Conservation (phyloP, 2,329 filamentous ascomycete species). For the Helotiales sp. region DNA sequence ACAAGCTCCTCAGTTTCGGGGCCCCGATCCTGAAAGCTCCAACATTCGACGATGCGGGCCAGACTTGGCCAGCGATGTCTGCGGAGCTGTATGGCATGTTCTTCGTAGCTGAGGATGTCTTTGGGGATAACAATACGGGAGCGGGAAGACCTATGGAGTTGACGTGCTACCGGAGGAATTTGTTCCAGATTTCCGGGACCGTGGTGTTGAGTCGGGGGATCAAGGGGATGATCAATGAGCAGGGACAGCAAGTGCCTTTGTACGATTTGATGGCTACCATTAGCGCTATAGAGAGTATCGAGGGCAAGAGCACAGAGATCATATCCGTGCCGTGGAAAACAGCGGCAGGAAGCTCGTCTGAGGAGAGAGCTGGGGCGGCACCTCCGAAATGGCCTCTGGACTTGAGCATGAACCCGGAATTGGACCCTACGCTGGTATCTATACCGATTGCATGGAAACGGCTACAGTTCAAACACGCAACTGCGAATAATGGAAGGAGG, state of each 20-base stretch:
- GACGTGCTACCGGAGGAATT: constrained; percentile 92
- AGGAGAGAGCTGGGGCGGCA: constrained; percentile 51
- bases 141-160: constrained; percentile 74
- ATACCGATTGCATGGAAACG: constrained; percentile 92
- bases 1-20: constrained; percentile 77
- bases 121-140: constrained; percentile 53
- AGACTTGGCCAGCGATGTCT: constrained; percentile 68
- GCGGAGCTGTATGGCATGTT: constrained; percentile 89
- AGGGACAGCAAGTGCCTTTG: constrained; percentile 77
- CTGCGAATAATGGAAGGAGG: constrained; percentile 90
- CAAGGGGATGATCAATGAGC: constrained; percentile 74
- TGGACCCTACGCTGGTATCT: constrained; percentile 79
- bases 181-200: constrained; percentile 93
- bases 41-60: constrained; percentile 68
- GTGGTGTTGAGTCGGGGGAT: constrained; percentile 77
- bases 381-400: constrained; percentile 62
- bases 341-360: constrained; percentile 31
- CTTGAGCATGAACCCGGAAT: constrained; percentile 63
- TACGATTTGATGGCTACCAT: constrained; percentile 82
- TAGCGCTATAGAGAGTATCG: constrained; percentile 87
- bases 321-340: constrained; percentile 97
- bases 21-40: constrained; percentile 63
- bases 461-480: constrained; percentile 93
- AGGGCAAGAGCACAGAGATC: constrained; percentile 89
- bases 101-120: constrained; percentile 83